These are phyloP conservation scores for Mortierella sp. DNA, from an alignment of 371 early-diverging fungal species.

Conservation along the genomic window DNA sequence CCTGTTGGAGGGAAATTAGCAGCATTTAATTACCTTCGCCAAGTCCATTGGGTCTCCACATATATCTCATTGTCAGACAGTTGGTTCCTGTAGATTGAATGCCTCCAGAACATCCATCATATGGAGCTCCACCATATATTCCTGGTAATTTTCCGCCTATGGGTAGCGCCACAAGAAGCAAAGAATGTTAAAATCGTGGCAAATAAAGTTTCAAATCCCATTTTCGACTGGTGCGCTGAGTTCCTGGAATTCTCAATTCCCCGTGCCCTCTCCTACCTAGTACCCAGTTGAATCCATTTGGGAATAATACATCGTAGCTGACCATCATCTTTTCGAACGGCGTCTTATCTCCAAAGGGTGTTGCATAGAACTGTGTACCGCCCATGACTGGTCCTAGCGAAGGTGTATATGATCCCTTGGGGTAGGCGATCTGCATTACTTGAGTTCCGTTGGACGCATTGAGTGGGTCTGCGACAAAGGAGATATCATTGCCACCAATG, in stretches of 20 bases:
- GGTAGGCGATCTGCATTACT: conserved; percentile 60
- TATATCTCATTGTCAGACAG: conserved; percentile 63
- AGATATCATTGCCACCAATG: conserved; percentile 50
- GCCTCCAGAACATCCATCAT: conserved; percentile 66
- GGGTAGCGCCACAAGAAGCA: background rate
- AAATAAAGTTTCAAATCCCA: background rate
- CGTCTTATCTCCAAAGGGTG: conserved; percentile 61
- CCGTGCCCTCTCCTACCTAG: conserved; percentile 47
- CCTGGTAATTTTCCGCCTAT: conserved; percentile 54
- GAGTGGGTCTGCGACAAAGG: conserved; percentile 64
- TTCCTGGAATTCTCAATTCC: background rate
- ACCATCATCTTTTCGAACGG: conserved; percentile 57
- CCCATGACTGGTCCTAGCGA: conserved; percentile 53
- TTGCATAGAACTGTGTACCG: conserved; percentile 63
- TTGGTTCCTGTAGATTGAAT: conserved; percentile 59
- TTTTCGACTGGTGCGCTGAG: background rate
- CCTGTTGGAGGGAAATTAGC: background rate
- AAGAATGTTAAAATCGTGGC: conserved; percentile 13
- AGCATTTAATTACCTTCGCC: conserved; percentile 56
- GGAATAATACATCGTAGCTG: conserved; percentile 69
- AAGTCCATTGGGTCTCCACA: conserved; percentile 61
- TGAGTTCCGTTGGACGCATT: background rate
- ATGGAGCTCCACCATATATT: conserved; percentile 55
- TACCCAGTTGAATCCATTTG: conserved; percentile 65
- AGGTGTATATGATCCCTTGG: conserved; percentile 62